A percentile compares a stretch with the other conserved stretches of the same genome.
phyloP scores from a whole-genome alignment of 768 basidiomycete genomes.

The Trametopsis cervina region DNA sequence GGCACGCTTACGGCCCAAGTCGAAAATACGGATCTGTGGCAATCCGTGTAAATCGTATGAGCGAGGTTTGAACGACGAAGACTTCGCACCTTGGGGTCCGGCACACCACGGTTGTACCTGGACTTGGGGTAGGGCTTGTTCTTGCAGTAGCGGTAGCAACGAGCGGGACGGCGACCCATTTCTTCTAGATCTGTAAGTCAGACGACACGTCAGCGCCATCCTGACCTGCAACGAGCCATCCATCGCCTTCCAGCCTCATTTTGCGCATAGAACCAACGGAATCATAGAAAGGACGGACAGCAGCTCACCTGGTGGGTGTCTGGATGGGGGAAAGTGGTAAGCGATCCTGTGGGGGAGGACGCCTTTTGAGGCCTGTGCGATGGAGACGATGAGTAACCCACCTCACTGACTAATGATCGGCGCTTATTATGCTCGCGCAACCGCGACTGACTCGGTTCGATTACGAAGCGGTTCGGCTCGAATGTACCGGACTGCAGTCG shows the following conservation, averaged over 20 bases:
- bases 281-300: conserved; percentile 7
- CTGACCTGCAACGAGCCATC: conserved; percentile 13
- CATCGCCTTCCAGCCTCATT: conserved; percentile 14
- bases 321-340: conserved; percentile 4
- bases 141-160: conserved; percentile 99
- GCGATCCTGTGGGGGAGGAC: conserved; percentile 7
- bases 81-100: conserved; percentile 74
- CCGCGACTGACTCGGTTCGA: neutral
- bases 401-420: conserved; percentile 11
- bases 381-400: conserved; percentile 13
- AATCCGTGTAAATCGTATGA: neutral
- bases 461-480: neutral
- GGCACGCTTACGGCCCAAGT: conserved; percentile 93
- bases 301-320: conserved; percentile 8
- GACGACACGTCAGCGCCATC: conserved; percentile 18
- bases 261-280: conserved; percentile 1
- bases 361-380: conserved; percentile 12
- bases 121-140: conserved; percentile 98
- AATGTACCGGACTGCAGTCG: no score
- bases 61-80: neutral
- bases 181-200: conserved; percentile 20
- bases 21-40: conserved; percentile 87
- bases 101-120: conserved; percentile 97
- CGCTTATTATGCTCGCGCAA: neutral
- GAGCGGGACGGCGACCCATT: conserved; percentile 97